Evolutionary conservation across 805 yeast genomes (phyloP), one percentile per base, ranked within the genome.

Genomic region (Hanseniaspora mollemarum): DNA sequence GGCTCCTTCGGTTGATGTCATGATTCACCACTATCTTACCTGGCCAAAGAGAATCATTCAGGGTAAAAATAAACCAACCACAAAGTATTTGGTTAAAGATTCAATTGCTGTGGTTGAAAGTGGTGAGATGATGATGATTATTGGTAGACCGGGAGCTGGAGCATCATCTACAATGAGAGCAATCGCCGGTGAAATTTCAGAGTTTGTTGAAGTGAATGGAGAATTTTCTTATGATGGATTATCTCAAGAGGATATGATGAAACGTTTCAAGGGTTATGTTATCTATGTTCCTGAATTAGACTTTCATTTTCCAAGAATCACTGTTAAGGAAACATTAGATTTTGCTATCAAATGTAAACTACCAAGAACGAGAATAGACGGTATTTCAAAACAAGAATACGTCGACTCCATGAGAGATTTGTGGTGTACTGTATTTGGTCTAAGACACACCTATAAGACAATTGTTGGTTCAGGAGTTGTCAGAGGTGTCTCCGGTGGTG

Each of bases 401-500:
- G 67, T 67, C 18, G 60, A 64, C 28, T 63, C 60, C 45, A 58
- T 66, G 56, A 66, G 71, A 57, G 71, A 67, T 52, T 53, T 68
- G 54, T 62, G 68, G 63, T 67, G 70, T 56, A 67, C 70, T 3
- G 69, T 76, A 18, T 75, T 71, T 59, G 83, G 82, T 53, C 66
- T 78, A 57, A 69, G 73, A 46, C 83, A 80, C 62, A 77, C 81
- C 16, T 71, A 73, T 54, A 69, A 76, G 55, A 80, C 86, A 18
- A 70, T 77, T 45, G 84, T 80, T 49, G 85, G 85, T 61, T 76
- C 77, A 58, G 84, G 80, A 61, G 75, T 73, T 51, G 77, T 80
- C n/a, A 71, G 83, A 63, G 85, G 85, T 64, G 77, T 80, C 41
- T 78, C 83, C 32, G 85, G 85, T 59, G 85, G 85, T 66, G 83